A percentile compares a stretch with the other conserved stretches of the same genome.
Conservation (phyloP, 257 asterid genomes). For the Mentha longifolia region DNA sequence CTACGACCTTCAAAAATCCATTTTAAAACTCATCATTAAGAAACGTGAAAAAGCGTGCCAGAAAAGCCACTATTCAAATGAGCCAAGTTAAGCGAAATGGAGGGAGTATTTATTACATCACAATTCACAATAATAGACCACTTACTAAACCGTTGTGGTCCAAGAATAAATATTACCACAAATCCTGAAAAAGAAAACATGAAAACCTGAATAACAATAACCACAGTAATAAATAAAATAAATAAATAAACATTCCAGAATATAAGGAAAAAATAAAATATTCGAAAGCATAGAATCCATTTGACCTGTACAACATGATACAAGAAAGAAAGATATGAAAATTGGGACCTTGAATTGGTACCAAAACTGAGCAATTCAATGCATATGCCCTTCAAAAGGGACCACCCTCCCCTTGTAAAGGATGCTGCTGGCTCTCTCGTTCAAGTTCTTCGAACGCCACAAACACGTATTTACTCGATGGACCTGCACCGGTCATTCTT, state of each 20-base stretch:
- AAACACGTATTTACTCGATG: neutral
- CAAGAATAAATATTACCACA: too few species aligned
- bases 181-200: too few species aligned
- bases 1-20: too few species aligned
- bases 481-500: constrained; percentile 10
- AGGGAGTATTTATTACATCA: neutral
- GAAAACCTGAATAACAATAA: neutral
- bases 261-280: neutral
- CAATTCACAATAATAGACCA: neutral
- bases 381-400: constrained; percentile 24
- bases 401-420: constrained; percentile 2
- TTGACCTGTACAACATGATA: neutral
- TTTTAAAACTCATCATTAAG: too few species aligned
- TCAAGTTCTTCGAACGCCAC: neutral
- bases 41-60: too few species aligned
- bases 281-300: constrained; percentile 10
- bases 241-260: constrained; percentile 12
- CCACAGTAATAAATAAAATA: neutral
- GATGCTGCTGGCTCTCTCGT: constrained; percentile 2
- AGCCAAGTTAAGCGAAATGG: too few species aligned
- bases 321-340: neutral
- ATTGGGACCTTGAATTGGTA: constrained; percentile 6
- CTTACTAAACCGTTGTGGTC: neutral
- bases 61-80: too few species aligned
- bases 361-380: constrained; percentile 20